Conservation (phyloP, 495 filamentous ascomycete species). For the Cenococcum geophilum region DNA sequence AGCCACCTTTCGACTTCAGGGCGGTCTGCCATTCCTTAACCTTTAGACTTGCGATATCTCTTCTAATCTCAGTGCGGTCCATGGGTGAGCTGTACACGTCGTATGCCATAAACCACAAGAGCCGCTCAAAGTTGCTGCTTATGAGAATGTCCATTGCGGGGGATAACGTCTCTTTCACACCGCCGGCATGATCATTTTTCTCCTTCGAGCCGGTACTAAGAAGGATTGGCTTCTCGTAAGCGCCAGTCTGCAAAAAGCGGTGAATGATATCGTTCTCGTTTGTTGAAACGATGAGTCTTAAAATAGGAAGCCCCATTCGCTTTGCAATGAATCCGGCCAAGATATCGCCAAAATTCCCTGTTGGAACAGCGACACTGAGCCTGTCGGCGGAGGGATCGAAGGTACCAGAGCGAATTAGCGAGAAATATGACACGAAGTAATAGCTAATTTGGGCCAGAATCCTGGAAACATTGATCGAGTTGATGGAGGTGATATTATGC, state of each 20-base stretch:
- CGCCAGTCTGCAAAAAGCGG: conserved; percentile 75
- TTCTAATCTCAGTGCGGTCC: too few species aligned
- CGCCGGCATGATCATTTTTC: conserved; percentile 58
- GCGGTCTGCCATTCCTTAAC: too few species aligned
- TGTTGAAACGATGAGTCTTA: conserved; percentile 78
- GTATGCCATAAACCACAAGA: conserved; percentile 85
- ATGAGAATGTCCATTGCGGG: conserved; percentile 98
- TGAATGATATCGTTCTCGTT: conserved; percentile 83
- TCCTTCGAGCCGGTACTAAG: conserved; percentile 51
- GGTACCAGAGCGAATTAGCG: conserved; percentile 51
- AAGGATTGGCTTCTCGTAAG: conserved; percentile 72
- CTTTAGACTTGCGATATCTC: too few species aligned
- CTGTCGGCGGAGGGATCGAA: conserved; percentile 46
- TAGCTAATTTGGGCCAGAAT: conserved; percentile 93
- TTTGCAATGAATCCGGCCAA: conserved; percentile 88
- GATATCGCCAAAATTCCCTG: conserved; percentile 96
- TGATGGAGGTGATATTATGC: conserved; percentile 75
- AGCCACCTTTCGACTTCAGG: too few species aligned
- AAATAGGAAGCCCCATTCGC: conserved; percentile 77
- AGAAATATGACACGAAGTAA: conserved; percentile 87
- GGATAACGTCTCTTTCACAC: conserved; percentile 77
- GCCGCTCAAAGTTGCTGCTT: conserved; percentile 88
- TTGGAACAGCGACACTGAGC: conserved; percentile 76
- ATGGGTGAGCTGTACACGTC: conserved; percentile 52
- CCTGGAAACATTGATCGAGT: conserved; percentile 87